Conservation (phyloP, 2,329 filamentous ascomycete species). For the Ilyonectria mors-panacis region DNA sequence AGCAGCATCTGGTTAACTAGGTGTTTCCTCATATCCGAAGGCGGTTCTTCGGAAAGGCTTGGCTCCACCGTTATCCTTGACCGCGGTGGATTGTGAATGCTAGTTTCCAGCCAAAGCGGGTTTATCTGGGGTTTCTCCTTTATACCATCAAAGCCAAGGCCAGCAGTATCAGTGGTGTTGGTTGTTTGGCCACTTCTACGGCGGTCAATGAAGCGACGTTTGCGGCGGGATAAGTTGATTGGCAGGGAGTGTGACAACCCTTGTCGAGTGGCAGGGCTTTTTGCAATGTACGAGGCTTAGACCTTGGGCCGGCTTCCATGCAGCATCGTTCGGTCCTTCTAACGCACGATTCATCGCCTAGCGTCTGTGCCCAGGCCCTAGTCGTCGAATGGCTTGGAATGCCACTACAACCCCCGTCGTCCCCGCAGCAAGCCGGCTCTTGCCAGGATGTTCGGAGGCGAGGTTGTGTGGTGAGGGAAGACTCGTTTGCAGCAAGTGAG, state of each 20-base stretch:
- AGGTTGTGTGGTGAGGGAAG: constrained; percentile 3
- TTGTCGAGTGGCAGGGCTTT: constrained; percentile 42
- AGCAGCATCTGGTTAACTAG: constrained; percentile 3
- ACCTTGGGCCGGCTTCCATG: constrained; percentile 46
- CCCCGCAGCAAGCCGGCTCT: constrained; percentile 41
- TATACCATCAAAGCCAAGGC: constrained; percentile 22
- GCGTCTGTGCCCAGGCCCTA: constrained; percentile 39
- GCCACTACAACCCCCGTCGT: constrained; percentile 37
- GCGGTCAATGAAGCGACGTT: constrained; percentile 23
- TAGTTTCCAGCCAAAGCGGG: constrained; percentile 8
- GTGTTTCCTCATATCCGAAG: constrained; percentile 21
- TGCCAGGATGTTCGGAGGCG: constrained; percentile 37
- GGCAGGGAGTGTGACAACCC: constrained; percentile 25
- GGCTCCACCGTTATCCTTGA: constrained; percentile 20
- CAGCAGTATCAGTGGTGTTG: constrained; percentile 16
- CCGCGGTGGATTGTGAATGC: constrained; percentile 11
- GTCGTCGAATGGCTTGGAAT: constrained; percentile 40
- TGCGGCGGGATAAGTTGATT: constrained; percentile 29
- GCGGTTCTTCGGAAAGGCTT: constrained; percentile 12
- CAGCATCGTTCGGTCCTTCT: constrained; percentile 50
- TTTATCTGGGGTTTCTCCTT: constrained; percentile 19
- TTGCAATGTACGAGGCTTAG: constrained; percentile 49
- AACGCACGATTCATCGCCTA: constrained; percentile 49
- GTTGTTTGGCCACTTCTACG: constrained; percentile 19
- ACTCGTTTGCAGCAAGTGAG: constrained; percentile 15